phyloP scores from a whole-genome alignment of 345 rosid species.

The Brassica nigra region DNA sequence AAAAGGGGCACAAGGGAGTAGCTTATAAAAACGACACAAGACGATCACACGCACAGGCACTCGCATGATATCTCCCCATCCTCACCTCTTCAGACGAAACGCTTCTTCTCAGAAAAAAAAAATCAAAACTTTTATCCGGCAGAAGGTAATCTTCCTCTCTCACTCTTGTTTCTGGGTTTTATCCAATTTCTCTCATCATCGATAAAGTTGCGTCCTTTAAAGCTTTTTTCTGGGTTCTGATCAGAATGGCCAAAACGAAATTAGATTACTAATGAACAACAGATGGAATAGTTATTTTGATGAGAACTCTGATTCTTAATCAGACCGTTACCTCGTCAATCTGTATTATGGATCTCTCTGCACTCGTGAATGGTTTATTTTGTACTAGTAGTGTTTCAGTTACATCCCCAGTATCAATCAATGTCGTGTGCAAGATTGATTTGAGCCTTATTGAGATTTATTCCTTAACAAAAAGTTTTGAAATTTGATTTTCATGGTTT shows the following conservation, averaged over 20 bases:
- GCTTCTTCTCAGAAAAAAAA: not conserved
- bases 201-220: not conserved
- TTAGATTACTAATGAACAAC: not conserved
- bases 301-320: not conserved
- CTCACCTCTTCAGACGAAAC: not conserved
- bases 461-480: not conserved
- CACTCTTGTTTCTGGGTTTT: not conserved
- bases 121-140: not conserved
- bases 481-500: not conserved
- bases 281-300: not conserved
- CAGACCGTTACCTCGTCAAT: not conserved
- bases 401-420: not conserved
- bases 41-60: constrained; percentile 7
- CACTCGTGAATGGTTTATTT: not conserved
- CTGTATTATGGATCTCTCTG: not conserved
- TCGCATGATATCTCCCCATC: not conserved
- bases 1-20: not conserved
- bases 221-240: not conserved
- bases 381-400: not conserved
- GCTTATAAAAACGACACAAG: constrained; percentile 14
- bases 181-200: not conserved
- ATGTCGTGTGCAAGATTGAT: not conserved
- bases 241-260: not conserved
- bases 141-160: constrained; percentile 1
- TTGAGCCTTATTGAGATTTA: not conserved